Conservation (phyloP, 2,329 filamentous ascomycete genomes). For the Torrubiella hemipterigena region DNA sequence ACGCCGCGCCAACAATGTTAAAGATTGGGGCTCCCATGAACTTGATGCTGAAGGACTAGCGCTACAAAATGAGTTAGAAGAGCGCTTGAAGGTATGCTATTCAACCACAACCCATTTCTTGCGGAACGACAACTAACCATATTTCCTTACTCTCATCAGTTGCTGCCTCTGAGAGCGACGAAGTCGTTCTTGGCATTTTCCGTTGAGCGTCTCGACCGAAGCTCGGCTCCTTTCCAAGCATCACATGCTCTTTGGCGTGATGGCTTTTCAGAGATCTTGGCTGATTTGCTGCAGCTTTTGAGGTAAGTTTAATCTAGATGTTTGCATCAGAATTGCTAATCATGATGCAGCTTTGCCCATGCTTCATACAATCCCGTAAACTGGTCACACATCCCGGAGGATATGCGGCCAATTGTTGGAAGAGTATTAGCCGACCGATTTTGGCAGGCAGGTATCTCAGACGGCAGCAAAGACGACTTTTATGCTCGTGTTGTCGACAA, state of each 20-base stretch:
- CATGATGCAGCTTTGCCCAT: constrained; percentile 59
- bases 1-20: constrained; percentile 60
- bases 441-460: constrained; percentile 96
- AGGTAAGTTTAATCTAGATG: constrained; percentile 31
- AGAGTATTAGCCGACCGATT: constrained; percentile 88
- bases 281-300: constrained; percentile 72
- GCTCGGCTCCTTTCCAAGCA: constrained; percentile 59
- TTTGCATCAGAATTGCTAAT: constrained; percentile 4
- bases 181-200: constrained; percentile 90
- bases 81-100: constrained; percentile 51
- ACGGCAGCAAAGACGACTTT: constrained; percentile 91
- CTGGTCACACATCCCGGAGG: constrained; percentile 65
- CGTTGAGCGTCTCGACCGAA: constrained; percentile 74
- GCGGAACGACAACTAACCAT: constrained; percentile 1
- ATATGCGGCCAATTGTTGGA: constrained; percentile 66
- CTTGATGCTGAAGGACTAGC: constrained; percentile 70
- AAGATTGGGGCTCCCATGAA: constrained; percentile 70
- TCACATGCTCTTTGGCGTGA: constrained; percentile 78
- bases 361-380: constrained; percentile 79
- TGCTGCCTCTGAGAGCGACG: constrained; percentile 71
- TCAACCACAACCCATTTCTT: too few relatives aligned
- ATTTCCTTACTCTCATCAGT: too few relatives aligned
- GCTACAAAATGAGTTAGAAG: constrained; percentile 67
- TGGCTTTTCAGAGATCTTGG: constrained; percentile 70
- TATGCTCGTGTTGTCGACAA: constrained; percentile 85